phyloP scores from a whole-genome alignment of 2,329 filamentous ascomycete genomes.

The Colletotrichum sp. region DNA sequence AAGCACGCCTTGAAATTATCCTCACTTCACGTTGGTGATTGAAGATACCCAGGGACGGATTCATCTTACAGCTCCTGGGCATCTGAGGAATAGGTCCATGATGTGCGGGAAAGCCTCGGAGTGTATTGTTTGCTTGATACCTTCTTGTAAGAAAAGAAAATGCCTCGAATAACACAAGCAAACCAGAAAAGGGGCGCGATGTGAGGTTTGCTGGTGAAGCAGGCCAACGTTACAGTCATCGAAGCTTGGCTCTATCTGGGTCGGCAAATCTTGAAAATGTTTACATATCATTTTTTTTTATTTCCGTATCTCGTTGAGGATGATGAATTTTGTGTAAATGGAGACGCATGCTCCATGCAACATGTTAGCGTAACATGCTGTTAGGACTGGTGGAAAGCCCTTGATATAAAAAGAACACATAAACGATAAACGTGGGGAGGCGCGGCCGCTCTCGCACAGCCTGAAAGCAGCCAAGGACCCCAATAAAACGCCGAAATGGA shows the following conservation, averaged over 20 bases:
- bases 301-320: neutral
- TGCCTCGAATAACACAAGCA: neutral
- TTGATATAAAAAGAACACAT: neutral
- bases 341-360: neutral
- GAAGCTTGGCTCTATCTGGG: neutral
- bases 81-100: neutral
- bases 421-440: neutral
- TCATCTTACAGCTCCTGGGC: neutral
- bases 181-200: neutral
- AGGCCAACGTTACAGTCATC: neutral
- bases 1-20: neutral
- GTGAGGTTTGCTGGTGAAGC: neutral
- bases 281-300: neutral
- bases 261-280: neutral
- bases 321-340: neutral
- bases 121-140: neutral
- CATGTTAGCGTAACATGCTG: neutral
- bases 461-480: neutral
- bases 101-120: neutral
- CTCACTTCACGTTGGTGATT: neutral
- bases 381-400: neutral
- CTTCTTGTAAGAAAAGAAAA: neutral
- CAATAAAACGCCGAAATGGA: constrained; percentile 7
- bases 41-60: neutral
- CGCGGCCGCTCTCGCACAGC: neutral